Base-by-base conservation (phyloP, 345 rosid genomes). In the Brassica juncea region DNA sequence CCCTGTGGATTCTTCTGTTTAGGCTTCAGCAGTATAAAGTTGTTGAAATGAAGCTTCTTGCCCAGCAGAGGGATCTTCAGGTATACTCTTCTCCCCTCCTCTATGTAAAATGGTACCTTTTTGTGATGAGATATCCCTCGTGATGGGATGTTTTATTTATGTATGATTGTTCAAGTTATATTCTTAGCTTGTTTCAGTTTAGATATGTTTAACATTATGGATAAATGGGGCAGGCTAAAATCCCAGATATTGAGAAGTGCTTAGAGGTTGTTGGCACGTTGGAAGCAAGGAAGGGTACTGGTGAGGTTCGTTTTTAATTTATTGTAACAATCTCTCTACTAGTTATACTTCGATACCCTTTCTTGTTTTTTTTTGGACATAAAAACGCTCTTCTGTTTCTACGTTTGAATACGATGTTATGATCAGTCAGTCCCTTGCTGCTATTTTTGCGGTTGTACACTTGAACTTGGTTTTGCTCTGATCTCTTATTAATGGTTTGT, bases 181-280 rank as follows among this genome's bases (percentile, higher is more conserved):
- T 58, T 58, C 10, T 25, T 61, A 42, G n/a, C 6, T 15, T 1
- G 25, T 2, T 16, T 16, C 44, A 32, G 2, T 27, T 76, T 5
- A 31, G 44, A 25, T 4, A 6, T 59, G 10, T 25, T 49, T 34
- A 74, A 62, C 27, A 42, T 16, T 59, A 0, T 58, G 32, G 42
- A 6, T 15, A 0, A 25, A 72, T 64, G 34, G 2, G 55, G 55
- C 85, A 92, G 98, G 94, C 94, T 61, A 95, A 95, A 86, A 91
- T 87, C 79, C 99, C 97, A 70, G 99, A 87, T 83, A 95, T 90
- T 34, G 94, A 87, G 84, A 95, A 95, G 72, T 95, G 98, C 84
- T 86, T 95, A 71, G 93, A 91, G 79, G 87, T 88, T 52, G 94
- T 93, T 73, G 89, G 91, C 52, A 91, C 94, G 72, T 86, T 95